Evolutionary conservation across 305 asterid species (phyloP).

Genomic region (Rubia tinctorum): DNA sequence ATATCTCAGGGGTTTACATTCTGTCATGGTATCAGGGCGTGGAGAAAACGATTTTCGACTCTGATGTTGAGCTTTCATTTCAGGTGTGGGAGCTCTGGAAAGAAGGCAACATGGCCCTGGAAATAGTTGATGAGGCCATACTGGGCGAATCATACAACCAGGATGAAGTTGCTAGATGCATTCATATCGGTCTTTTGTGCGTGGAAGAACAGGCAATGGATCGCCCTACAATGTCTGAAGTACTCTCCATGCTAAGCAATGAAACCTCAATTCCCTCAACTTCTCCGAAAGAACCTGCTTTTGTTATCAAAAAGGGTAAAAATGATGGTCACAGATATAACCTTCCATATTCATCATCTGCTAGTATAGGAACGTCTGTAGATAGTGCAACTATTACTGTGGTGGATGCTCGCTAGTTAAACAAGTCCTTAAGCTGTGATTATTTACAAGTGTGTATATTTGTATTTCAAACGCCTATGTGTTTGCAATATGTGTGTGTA

Average conservation of each 20-base stretch:
- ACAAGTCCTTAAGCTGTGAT: not conserved
- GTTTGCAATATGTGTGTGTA: too few species aligned
- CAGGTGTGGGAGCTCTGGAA: constrained; percentile 41
- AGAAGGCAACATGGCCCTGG: constrained; percentile 24
- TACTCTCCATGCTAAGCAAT: constrained; percentile 14
- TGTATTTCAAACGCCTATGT: not conserved
- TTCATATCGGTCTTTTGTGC: constrained; percentile 34
- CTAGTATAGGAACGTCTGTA: constrained; percentile 18
- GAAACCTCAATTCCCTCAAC: constrained; percentile 9
- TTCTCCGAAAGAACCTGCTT: constrained; percentile 17
- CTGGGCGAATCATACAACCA: constrained; percentile 15
- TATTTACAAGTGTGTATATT: not conserved
- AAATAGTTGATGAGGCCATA: constrained; percentile 22
- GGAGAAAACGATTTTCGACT: not conserved
- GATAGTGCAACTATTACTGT: constrained; percentile 9
- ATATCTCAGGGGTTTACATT: too few species aligned
- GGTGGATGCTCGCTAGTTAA: constrained; percentile 11
- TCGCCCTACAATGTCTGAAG: constrained; percentile 31
- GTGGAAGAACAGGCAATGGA: constrained; percentile 29
- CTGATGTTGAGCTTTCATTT: not conserved
- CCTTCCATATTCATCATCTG: constrained; percentile 17
- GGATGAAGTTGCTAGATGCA: constrained; percentile 27
- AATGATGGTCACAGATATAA: not conserved
- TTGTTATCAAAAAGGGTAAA: not conserved
- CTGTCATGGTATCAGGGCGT: too few species aligned